Evolutionary conservation across 768 basidiomycete genomes (phyloP).

Genomic region (Naganishia randhawae): DNA sequence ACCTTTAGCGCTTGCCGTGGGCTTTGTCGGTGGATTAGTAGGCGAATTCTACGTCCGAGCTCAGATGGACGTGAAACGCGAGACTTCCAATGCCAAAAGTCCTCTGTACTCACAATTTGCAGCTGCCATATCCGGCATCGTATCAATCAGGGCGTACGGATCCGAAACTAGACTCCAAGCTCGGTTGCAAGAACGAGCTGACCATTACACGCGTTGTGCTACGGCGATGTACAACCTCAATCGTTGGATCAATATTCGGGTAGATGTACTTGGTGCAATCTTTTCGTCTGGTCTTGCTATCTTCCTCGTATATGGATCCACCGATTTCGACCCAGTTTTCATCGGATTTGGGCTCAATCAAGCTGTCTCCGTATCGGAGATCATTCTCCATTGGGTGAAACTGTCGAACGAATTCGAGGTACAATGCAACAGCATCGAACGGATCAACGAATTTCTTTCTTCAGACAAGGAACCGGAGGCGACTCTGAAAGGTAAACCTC

Average conservation of each 20-base stretch:
- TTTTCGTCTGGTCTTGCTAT: conserved; percentile 61
- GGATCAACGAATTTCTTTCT: conserved; percentile 59
- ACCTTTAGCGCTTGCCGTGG: conserved; percentile 44
- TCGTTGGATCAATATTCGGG: conserved; percentile 56
- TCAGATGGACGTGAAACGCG: conserved; percentile 58
- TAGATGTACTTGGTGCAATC: conserved; percentile 62
- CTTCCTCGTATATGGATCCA: conserved; percentile 57
- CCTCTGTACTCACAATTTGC: conserved; percentile 59
- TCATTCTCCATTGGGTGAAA: conserved; percentile 46
- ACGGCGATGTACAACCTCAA: conserved; percentile 54
- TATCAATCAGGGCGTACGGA: conserved; percentile 64
- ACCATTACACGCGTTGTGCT: conserved; percentile 47
- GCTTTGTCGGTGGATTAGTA: conserved; percentile 54
- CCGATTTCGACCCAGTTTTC: conserved; percentile 39
- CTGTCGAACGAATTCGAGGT: conserved; percentile 50
- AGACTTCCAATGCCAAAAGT: conserved; percentile 45
- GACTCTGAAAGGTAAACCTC: conserved; percentile 55
- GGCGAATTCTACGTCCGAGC: conserved; percentile 60
- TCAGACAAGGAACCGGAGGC: conserved; percentile 59
- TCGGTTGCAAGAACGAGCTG: conserved; percentile 57
- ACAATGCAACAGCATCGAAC: conserved; percentile 51
- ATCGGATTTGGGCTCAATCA: conserved; percentile 50
- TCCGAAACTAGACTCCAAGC: conserved; percentile 57
- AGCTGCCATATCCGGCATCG: conserved; percentile 60
- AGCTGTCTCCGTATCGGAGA: conserved; percentile 45